Evolutionary conservation across 768 basidiomycete species (phyloP).

Genomic region (Panus rudis): DNA sequence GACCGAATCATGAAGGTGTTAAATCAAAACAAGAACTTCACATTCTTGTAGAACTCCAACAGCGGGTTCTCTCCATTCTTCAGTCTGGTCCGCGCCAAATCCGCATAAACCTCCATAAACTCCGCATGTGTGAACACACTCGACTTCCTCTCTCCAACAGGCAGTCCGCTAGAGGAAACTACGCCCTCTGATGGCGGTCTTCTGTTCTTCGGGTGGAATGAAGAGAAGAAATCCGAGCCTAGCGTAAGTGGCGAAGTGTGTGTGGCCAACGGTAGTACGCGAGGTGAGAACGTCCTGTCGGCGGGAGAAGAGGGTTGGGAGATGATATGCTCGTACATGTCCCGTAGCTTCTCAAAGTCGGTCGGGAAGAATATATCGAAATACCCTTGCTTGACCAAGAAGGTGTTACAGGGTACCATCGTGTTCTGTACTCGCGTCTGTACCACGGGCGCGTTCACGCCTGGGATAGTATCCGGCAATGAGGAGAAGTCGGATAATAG

Average conservation of each 20-base stretch:
- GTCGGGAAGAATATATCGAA: slow-evolving; percentile 99
- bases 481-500: slow-evolving; percentile 89
- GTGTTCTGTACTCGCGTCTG: slow-evolving; percentile 84
- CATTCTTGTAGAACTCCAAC: slow-evolving; percentile 87
- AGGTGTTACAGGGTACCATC: slow-evolving; percentile 83
- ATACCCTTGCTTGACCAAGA: slow-evolving; percentile 90
- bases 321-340: slow-evolving; percentile 86
- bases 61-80: slow-evolving; percentile 84
- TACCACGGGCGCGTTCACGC: slow-evolving; percentile 80
- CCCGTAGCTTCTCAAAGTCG: slow-evolving; percentile 72
- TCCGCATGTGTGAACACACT: slow-evolving; percentile 84
- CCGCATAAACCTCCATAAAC: slow-evolving; percentile 83
- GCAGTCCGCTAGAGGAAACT: slow-evolving; percentile 64
- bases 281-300: slow-evolving; percentile 26
- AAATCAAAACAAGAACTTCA: slow-evolving; percentile 87
- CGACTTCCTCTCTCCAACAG: slow-evolving; percentile 75
- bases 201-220: slow-evolving; percentile 47
- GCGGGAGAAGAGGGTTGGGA: slow-evolving; percentile 38
- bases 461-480: slow-evolving; percentile 79
- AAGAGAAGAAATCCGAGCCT: slow-evolving; percentile 67
- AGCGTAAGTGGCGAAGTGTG: slow-evolving; percentile 44
- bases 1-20: too few species aligned
- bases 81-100: slow-evolving; percentile 61
- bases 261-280: slow-evolving; percentile 46
- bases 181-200: slow-evolving; percentile 66